Conservation (phyloP, 345 rosid species). For the Geranium rotundifolium region DNA sequence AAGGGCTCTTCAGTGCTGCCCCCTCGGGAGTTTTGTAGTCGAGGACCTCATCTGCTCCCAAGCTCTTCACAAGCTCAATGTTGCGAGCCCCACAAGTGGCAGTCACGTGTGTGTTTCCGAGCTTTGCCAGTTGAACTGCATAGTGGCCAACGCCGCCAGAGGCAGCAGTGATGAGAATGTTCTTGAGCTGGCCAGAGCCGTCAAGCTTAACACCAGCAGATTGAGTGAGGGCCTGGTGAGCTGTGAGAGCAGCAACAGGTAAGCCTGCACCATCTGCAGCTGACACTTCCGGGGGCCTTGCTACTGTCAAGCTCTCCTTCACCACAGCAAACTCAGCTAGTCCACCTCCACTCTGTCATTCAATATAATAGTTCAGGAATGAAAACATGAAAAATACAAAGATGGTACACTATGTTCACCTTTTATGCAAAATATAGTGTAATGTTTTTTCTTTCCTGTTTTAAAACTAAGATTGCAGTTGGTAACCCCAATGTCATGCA, state of each 20-base stretch:
- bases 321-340: conserved; percentile 60
- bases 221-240: conserved; percentile 45
- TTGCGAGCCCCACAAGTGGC: conserved; percentile 78
- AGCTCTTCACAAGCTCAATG: conserved; percentile 51
- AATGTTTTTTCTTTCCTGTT: too few species aligned
- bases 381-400: not conserved
- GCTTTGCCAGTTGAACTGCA: conserved; percentile 65
- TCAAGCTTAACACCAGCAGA: conserved; percentile 59
- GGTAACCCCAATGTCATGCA: too few species aligned
- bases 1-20: conserved; percentile 54
- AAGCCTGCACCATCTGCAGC: conserved; percentile 58
- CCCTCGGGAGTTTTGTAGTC: conserved; percentile 79
- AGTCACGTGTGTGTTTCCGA: conserved; percentile 63
- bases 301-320: conserved; percentile 38
- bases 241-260: conserved; percentile 59
- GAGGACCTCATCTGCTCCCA: conserved; percentile 76
- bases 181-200: conserved; percentile 37
- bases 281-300: conserved; percentile 54
- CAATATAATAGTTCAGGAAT: not conserved
- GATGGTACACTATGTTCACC: not conserved
- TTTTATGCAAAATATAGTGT: not conserved
- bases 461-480: too few species aligned
- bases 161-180: conserved; percentile 62
- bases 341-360: conserved; percentile 34
- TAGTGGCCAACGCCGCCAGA: conserved; percentile 86